A percentile compares a stretch with the other conserved stretches of the same genome.
These are phyloP conservation scores for Ceratobasidium theobromae DNA, from an alignment of 1,284 basidiomycete species.

Conservation along the genomic window DNA sequence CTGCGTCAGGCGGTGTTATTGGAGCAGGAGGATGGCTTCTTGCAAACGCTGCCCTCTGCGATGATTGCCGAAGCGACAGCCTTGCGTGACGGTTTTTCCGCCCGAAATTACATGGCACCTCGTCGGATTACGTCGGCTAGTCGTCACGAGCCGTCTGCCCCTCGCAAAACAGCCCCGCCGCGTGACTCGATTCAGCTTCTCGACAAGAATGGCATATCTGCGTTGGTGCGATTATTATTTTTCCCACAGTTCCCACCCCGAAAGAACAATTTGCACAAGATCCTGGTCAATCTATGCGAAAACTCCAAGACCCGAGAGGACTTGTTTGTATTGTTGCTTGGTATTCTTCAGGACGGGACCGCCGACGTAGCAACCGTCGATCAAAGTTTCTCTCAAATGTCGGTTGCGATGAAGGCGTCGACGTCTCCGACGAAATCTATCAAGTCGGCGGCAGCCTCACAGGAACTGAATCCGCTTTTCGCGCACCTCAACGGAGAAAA, in stretches of 20 bases:
- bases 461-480: constrained; percentile 47
- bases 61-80: constrained; percentile 79
- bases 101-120: constrained; percentile 40
- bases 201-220: constrained; percentile 87
- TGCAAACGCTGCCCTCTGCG: constrained; percentile 76
- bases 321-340: constrained; percentile 88
- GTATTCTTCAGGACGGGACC: constrained; percentile 92
- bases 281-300: constrained; percentile 94
- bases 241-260: constrained; percentile 85
- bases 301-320: constrained; percentile 91
- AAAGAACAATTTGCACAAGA: constrained; percentile 84
- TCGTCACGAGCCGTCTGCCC: constrained; percentile 42
- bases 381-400: constrained; percentile 91
- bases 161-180: constrained; percentile 55
- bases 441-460: constrained; percentile 50
- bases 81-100: constrained; percentile 45
- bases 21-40: constrained; percentile 82
- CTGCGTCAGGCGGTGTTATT: constrained; percentile 84
- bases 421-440: constrained; percentile 64
- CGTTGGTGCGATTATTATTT: constrained; percentile 91
- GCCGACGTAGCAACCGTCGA: constrained; percentile 91
- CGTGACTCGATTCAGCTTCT: constrained; percentile 93
- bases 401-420: constrained; percentile 68
- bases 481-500: constrained; percentile 75
- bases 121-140: constrained; percentile 40